Evolutionary conservation across 2,329 filamentous ascomycete species (phyloP).

Genomic region (Rugonectria rugulosa): DNA sequence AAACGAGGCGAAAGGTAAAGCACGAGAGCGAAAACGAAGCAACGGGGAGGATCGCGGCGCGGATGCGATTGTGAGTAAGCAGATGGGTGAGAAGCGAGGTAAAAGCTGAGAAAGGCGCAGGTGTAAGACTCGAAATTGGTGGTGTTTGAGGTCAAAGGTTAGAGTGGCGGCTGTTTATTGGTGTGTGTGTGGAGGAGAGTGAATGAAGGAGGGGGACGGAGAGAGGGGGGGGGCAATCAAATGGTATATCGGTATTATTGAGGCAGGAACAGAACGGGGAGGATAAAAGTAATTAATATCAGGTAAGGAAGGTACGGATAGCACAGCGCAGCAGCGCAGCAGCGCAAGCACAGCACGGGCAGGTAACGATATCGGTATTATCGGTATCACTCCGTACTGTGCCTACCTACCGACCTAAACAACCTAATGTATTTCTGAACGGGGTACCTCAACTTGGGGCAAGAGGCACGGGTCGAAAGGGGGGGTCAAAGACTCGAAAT

Average conservation of each 20-base stretch:
- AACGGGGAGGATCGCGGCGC: background rate
- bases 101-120: constrained; percentile 4
- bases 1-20: background rate
- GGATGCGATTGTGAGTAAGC: constrained; percentile 1
- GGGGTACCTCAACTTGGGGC: no score
- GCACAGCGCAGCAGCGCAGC: background rate
- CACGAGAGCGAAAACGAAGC: constrained; percentile 3
- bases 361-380: background rate
- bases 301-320: constrained; percentile 16
- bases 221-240: constrained; percentile 14
- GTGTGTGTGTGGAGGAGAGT: constrained; percentile 31
- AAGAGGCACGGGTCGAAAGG: no score
- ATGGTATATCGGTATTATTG: constrained; percentile 18
- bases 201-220: constrained; percentile 3
- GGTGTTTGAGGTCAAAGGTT: constrained; percentile 15
- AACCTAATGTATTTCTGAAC: no score
- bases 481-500: no score
- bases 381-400: no score
- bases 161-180: constrained; percentile 17
- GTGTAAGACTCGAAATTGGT: constrained; percentile 13
- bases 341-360: no score
- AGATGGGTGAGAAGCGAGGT: background rate
- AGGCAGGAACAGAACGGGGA: constrained; percentile 22
- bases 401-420: no score
- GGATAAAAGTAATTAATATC: constrained; percentile 26